Base-by-base conservation (phyloP, 306 rosid genomes). In the Amphicarpaea edgeworthii region DNA sequence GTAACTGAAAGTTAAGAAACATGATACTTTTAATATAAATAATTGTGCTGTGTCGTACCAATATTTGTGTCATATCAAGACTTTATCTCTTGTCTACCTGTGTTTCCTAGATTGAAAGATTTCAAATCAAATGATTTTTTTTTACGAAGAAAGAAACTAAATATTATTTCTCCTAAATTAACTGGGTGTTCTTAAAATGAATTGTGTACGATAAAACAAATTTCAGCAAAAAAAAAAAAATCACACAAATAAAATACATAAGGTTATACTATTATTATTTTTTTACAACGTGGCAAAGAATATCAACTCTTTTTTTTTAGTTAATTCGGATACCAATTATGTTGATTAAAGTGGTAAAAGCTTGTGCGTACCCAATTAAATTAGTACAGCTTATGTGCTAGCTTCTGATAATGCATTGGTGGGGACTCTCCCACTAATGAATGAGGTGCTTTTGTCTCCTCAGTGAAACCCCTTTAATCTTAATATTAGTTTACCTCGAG, bases 1-100 rank as follows among this genome's bases (percentile, higher is more conserved):
- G n/a, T 5, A 54, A 55, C 38, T 57, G 63, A 57, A 57, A 57
- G 63, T 24, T 24, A 12, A 24, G 63, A 57, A 24, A 57, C 63
- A 57, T 57, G 63, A 5, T 57, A 24, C 63, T 57, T 57, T 24
- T 57, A 12, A 57, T n/a, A 1, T 23, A 57, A 24, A 57, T 57
- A 57, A 57, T 24, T 24, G 9, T 57, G 37, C 12, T 24, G 9
- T 57, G 17, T 24, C 38, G 37, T 24, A 12, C 37, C 63, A 2
- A 57, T 55, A 55, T 55, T 23, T 55, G 62, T 21, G 62, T 57
- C 63, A 23, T 24, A 6, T 57, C 63, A 57, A 12, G 8, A 14
- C 63, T 57, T 57, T 24, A 57, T 24, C 7, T 28, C 37, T 8
- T 11, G 63, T 24, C 17, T 21, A 4, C 37, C 62, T 1, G 8